Conservation (phyloP, 352 stramenopile genomes). For the Phytophthora hybrid region DNA sequence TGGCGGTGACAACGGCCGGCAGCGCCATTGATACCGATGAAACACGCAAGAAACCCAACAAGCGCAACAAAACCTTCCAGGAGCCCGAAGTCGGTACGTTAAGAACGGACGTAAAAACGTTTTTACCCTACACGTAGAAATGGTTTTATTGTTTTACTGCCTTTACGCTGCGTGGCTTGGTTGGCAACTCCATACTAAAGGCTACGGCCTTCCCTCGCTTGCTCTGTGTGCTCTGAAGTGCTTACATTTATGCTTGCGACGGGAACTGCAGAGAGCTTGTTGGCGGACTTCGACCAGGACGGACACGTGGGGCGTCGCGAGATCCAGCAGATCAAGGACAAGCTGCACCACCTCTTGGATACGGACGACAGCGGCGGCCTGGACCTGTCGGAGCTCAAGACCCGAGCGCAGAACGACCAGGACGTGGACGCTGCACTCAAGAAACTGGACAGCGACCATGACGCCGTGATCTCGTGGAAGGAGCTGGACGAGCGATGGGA, state of each 20-base stretch:
- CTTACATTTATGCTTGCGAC: conserved; percentile 47
- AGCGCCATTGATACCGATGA: conserved; percentile 1
- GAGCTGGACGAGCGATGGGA: conserved; percentile 89
- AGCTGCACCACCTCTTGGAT: conserved; percentile 83
- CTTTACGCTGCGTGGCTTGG: conserved; percentile 14
- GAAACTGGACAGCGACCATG: conserved; percentile 81
- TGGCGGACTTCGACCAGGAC: conserved; percentile 86
- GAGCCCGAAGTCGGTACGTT: conserved; percentile 50
- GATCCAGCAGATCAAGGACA: conserved; percentile 86
- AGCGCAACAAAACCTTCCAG: conserved; percentile 37
- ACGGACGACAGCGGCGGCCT: conserved; percentile 79
- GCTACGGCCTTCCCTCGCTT: conserved; percentile 1
- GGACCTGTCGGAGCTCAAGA: conserved; percentile 78
- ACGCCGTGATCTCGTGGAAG: conserved; percentile 83
- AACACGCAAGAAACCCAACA: conserved; percentile 26
- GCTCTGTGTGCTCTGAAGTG: conserved; percentile 30
- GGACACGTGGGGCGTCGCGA: conserved; percentile 75
- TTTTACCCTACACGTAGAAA: conserved; percentile 3
- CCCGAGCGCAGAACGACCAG: conserved; percentile 57
- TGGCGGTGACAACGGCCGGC: conserved; percentile 27
- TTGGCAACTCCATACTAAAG: conserved; percentile 22
- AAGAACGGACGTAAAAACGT: not conserved
- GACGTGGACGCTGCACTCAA: conserved; percentile 76
- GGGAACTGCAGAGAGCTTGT: conserved; percentile 63
- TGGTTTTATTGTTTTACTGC: conserved; percentile 8